phyloP scores from a whole-genome alignment of 2,329 filamentous ascomycete genomes.

The Stachybotrys elegans region DNA sequence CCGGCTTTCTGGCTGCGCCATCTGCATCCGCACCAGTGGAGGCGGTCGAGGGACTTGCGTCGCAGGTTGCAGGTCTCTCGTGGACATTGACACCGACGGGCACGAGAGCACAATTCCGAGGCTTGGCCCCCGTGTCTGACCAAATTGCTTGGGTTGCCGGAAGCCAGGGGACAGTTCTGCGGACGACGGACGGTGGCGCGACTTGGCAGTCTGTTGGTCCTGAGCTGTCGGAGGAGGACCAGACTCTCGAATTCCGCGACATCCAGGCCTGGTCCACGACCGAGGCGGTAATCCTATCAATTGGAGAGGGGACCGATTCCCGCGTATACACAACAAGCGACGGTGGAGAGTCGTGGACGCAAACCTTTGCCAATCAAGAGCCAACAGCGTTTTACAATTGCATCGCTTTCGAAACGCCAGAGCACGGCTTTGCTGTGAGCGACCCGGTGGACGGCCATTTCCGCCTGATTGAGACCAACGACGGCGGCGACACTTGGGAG shows the following conservation, averaged over 20 bases:
- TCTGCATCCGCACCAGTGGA: no score
- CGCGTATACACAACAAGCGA: constrained; percentile 24
- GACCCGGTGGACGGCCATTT: constrained; percentile 27
- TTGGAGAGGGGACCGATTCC: constrained; percentile 23
- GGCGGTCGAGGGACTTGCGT: neutral
- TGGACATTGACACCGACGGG: constrained; percentile 20
- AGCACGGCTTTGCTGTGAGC: constrained; percentile 23
- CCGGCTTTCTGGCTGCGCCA: neutral
- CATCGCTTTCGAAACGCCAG: constrained; percentile 19
- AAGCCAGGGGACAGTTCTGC: constrained; percentile 22
- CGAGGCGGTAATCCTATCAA: constrained; percentile 32
- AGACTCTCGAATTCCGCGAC: constrained; percentile 25
- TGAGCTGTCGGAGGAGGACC: constrained; percentile 12
- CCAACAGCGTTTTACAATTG: constrained; percentile 27
- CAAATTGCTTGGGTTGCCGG: constrained; percentile 26
- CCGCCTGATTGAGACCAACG: constrained; percentile 23
- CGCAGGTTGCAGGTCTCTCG: neutral
- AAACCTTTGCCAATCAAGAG: constrained; percentile 21
- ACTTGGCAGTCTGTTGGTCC: constrained; percentile 26
- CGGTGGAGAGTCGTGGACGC: constrained; percentile 21
- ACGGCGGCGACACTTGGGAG: constrained; percentile 21
- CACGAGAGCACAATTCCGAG: constrained; percentile 22
- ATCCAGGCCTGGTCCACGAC: constrained; percentile 34
- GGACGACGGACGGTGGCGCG: constrained; percentile 20
- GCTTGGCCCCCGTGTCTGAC: constrained; percentile 22